Evolutionary conservation across 2,329 filamentous ascomycete genomes (phyloP), one percentile per base, ranked within the genome.

Genomic region (Penicillium sp.): DNA sequence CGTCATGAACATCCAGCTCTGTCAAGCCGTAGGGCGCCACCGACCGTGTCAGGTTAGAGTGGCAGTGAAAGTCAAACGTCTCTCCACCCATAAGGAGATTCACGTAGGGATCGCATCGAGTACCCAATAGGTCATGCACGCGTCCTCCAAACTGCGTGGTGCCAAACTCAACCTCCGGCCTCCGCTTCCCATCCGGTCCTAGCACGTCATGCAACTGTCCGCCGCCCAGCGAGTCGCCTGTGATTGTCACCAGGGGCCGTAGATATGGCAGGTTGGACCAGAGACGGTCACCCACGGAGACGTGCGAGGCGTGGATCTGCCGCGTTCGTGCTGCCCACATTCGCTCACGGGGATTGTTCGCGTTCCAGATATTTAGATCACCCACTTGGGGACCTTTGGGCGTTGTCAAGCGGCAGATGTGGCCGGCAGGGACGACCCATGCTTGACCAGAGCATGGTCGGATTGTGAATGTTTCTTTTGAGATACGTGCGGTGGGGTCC

Each of bases 51-150:
- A 95, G 81, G 70, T 95, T 95, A 1, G 87, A 90, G 67, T 93
- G 90, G 71, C 90, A 95, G 70, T 94, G 89, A 71, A 84, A 93
- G 70, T 94, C 87, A 69, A 91, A 94, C 29, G 80, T 79, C 48
- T 83, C 80, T n/a, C 85, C 85, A 3, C 82, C 84, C 50, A 95
- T 82, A 59, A 94, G 81, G 35, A 83, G 79, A 70, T 90, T 90
- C 69, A 94, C 87, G 69, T 94, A 95, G 1, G 90, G 90, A 73
- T 94, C 90, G 73, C 90, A 95, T 42, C 90, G 79, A 25, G 90
- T 95, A 33, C 90, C 90, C 4, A 95, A 77, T 22, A 95, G 77
- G 74, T 95, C 90, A 76, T 95, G 90, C 35, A 89, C 81, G 54
- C 85, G 74, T 48, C 89, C 79, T 65, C 89, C 86, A 67, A 86